phyloP scores from a whole-genome alignment of 768 basidiomycete genomes.

The Phaeotremella fagi region DNA sequence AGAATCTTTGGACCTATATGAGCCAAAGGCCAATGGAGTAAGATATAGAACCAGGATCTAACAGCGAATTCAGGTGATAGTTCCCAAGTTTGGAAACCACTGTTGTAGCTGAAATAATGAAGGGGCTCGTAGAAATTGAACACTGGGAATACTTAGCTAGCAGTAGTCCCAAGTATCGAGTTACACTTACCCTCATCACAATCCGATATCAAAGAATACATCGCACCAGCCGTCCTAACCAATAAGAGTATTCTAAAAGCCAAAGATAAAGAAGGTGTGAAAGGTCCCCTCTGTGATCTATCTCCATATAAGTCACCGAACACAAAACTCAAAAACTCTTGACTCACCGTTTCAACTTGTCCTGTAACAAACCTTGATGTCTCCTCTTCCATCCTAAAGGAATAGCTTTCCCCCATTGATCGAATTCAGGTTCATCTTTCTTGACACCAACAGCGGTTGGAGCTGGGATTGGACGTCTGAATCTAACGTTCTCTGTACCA shows the following conservation, averaged over 20 bases:
- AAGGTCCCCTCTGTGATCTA: constrained; percentile 56
- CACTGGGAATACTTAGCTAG: too few relatives aligned
- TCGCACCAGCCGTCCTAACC: constrained; percentile 73
- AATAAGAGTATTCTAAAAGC: constrained; percentile 80
- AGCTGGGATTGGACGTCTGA: constrained; percentile 40
- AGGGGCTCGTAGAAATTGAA: constrained; percentile 99
- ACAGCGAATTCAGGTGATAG: constrained; percentile 85
- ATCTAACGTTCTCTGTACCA: constrained; percentile 44
- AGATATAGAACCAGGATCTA: constrained; percentile 88
- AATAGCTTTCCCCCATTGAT: constrained; percentile 34
- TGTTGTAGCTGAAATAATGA: constrained; percentile 78
- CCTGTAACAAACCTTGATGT: constrained; percentile 47
- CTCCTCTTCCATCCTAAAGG: constrained; percentile 41
- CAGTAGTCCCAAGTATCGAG: too few relatives aligned
- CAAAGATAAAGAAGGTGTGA: constrained; percentile 75
- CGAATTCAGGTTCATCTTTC: constrained; percentile 20
- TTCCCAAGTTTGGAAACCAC: constrained; percentile 98
- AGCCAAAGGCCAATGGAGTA: constrained; percentile 65
- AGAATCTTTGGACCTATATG: constrained; percentile 51
- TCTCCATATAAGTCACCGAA: neutral
- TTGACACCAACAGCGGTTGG: constrained; percentile 32
- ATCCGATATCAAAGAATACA: constrained; percentile 92
- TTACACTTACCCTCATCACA: constrained; percentile 90
- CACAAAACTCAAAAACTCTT: neutral
- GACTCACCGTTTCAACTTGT: constrained; percentile 41